Evolutionary conservation across 2,329 filamentous ascomycete genomes (phyloP), one percentile per base, ranked within the genome.

Genomic region (Aspergillus cejpii): DNA sequence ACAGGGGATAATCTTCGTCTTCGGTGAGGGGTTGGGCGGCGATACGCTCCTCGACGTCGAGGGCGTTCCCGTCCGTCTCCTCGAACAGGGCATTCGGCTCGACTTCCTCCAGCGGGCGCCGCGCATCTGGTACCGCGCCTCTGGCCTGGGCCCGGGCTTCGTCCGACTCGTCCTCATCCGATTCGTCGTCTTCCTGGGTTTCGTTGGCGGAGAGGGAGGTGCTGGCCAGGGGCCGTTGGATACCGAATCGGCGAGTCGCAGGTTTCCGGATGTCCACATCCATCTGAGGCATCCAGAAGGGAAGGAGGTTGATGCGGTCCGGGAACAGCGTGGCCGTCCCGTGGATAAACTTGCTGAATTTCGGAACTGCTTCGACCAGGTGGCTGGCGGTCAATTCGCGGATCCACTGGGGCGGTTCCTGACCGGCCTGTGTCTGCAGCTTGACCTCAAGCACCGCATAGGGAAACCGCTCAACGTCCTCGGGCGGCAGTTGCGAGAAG

Each of bases 281-380:
- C 92, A 98, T 98, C 69, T 98, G 92, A 1, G 92, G 92, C 75
- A 91, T 87, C 92, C 92, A 98, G 74, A 87, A 98, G 0, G 92
- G 92, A 5, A 98, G 75, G 10, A 98, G 76, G 38, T 96, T 75
- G 67, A 98, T 98, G 44, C 85, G 81, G 36, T 83, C 78, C 0
- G 90, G 90, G 66, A 96, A 94, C 37, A 98, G 71, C 8, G 81
- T 86, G 7, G 91, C 91, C 1, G 84, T 89, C 47, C 92, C 92
- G 66, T 98, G 92, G 47, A 98, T 97, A 66, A 97, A 98, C 71
- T 98, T 98, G 61, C 89, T 96, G 69, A 97, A 98, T 64, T 98
- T 98, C 50, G 92, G 92, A 2, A 98, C 90, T n/a, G 92, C 90
- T 70, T 98, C 92, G 2, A 98, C 92, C 12, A 98, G 77, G 70